A percentile compares a stretch with the other conserved stretches of the same genome.
Evolutionary conservation across 345 rosid species (phyloP).

Genomic region (Hibiscus mutabilis): DNA sequence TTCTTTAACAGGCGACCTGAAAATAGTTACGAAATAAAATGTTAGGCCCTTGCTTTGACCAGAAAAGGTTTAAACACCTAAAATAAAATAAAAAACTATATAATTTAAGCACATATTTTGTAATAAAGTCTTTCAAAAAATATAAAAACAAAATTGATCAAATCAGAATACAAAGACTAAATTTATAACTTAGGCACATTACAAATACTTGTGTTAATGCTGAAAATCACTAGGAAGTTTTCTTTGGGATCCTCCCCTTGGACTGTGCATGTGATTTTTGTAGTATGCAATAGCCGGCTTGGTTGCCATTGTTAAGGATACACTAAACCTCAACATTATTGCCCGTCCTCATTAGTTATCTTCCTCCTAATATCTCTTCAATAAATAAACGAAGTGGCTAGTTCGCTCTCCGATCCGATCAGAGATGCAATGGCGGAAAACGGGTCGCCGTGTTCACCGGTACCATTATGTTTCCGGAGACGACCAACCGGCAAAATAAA

Average conservation of each 20-base stretch:
- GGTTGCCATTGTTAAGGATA: neutral
- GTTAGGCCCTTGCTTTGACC: too few relatives aligned
- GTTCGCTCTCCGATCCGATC: too few relatives aligned
- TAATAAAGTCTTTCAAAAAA: too few relatives aligned
- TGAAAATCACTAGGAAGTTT: neutral
- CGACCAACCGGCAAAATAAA: constrained; percentile 47
- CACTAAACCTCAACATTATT: neutral
- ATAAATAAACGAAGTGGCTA: neutral
- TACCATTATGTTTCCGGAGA: constrained; percentile 44
- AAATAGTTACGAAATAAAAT: too few relatives aligned
- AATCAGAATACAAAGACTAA: neutral
- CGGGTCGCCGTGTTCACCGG: constrained; percentile 36
- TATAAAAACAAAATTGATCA: too few relatives aligned
- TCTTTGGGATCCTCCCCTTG: neutral
- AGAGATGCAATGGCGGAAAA: constrained; percentile 18
- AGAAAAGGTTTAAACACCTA: too few relatives aligned
- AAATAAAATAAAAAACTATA: too few relatives aligned
- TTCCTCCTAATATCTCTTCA: neutral
- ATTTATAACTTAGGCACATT: neutral
- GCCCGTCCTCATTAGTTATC: neutral
- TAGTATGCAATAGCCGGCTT: neutral
- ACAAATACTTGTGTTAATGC: neutral
- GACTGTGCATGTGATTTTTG: neutral
- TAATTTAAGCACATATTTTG: too few relatives aligned
- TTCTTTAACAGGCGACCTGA: too few relatives aligned